Base-by-base conservation (phyloP, 2,329 filamentous ascomycete genomes). In the Penicillium sp. region DNA sequence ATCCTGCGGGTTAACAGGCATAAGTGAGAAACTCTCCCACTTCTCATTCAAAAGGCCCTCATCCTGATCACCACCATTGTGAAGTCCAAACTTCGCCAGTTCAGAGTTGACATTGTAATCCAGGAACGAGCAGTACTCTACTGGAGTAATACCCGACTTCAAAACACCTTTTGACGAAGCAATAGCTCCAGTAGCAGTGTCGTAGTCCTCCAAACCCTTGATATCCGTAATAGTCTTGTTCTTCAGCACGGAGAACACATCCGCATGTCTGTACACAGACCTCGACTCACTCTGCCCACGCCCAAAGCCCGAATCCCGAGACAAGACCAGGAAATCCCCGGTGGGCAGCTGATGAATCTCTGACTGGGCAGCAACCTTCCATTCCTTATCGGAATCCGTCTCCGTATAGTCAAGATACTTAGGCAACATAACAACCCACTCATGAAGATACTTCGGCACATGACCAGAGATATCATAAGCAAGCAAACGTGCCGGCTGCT, bases 1-100 rank as follows among this genome's bases (percentile, higher is more conserved):
- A 22, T 24, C 11, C n/a, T 75, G 61, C 1, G 78, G 78, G 63
- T 85, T 78, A 7, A 85, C 82, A 1, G 86, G 86, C 3, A 86
- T 79, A 24, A 90, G 69, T 3, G 84, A 83, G 48, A 91, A 73
- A 21, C 83, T 84, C 76, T 92, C 89, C 89, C 89, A 91, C 69
- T 91, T 91, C 78, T 91, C 88, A 65, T 91, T 90, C 69, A 91
- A 68, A 35, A 91, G 72, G 0, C 71, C 74, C 0, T 73, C 65
- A 65, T 89, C 82, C 63, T 87, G 81, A 0, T 72, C 75, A 0
- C 86, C 88, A 3, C 88, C 88, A 63, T 91, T 91, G 64, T 88
- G 86, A 4, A 89, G 72, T 0, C 85, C 84, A 62, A 91, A 91
- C 21, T 84, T 82, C 39, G 79, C 81, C 22, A 91, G 77, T 73